phyloP scores from a whole-genome alignment of 305 asterid species.

The Fraxinus albicans region DNA sequence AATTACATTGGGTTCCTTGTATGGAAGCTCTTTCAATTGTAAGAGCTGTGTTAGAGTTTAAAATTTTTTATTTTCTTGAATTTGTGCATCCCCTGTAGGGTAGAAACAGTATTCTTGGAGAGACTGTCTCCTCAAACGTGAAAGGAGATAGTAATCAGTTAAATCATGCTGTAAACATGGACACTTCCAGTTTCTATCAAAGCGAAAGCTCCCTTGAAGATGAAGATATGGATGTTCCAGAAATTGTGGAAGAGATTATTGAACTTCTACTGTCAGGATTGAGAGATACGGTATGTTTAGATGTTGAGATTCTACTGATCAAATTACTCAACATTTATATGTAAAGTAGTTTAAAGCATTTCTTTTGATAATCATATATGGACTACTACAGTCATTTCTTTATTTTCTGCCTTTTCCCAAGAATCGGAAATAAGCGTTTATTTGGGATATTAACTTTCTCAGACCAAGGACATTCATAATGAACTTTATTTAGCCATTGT shows the following conservation, averaged over 20 bases:
- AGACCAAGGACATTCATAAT: neutral
- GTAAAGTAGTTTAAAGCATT: slow-evolving; percentile 21
- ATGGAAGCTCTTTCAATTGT: slow-evolving; percentile 15
- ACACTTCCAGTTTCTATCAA: slow-evolving; percentile 34
- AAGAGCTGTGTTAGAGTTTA: slow-evolving; percentile 13
- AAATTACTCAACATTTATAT: slow-evolving; percentile 17
- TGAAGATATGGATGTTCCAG: slow-evolving; percentile 95
- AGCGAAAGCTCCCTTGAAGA: slow-evolving; percentile 54
- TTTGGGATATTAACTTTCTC: slow-evolving; percentile 4
- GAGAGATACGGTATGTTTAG: slow-evolving; percentile 79
- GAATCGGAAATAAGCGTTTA: neutral
- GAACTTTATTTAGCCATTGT: slow-evolving; percentile 12
- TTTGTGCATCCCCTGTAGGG: slow-evolving; percentile 50
- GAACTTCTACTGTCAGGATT: slow-evolving; percentile 78
- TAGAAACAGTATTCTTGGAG: slow-evolving; percentile 63
- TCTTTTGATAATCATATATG: slow-evolving; percentile 16
- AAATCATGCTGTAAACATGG: slow-evolving; percentile 33
- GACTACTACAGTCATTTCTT: neutral
- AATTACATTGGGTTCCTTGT: slow-evolving; percentile 11
- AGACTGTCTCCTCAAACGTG: slow-evolving; percentile 37
- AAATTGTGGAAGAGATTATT: slow-evolving; percentile 77
- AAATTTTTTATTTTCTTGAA: slow-evolving; percentile 4
- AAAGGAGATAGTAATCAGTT: slow-evolving; percentile 33
- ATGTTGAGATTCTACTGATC: slow-evolving; percentile 36
- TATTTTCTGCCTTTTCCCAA: neutral